A percentile compares a stretch with the other conserved stretches of the same genome.
Conservation (phyloP, 1,284 basidiomycete species). For the Grifola frondosa region DNA sequence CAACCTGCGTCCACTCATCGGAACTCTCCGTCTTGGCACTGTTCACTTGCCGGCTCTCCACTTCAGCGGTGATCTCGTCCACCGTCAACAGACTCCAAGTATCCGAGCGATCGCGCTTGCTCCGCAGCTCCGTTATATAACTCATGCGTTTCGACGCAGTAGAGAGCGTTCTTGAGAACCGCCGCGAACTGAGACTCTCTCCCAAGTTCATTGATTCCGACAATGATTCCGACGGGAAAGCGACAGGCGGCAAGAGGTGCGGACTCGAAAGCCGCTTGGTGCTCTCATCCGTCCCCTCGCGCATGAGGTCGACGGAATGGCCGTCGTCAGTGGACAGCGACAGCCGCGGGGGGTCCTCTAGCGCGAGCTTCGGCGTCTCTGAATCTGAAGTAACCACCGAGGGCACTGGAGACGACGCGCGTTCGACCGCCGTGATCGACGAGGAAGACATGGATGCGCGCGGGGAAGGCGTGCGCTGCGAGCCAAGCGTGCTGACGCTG, state of each 20-base stretch:
- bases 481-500: conserved; percentile 71
- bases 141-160: conserved; percentile 71
- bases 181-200: conserved; percentile 31
- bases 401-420: conserved; percentile 17
- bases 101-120: conserved; percentile 82
- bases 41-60: conserved; percentile 79
- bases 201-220: conserved; percentile 75
- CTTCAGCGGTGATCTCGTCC: conserved; percentile 96
- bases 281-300: conserved; percentile 14
- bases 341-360: conserved; percentile 55
- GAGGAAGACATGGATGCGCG: conserved; percentile 51
- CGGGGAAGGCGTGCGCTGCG: conserved; percentile 41
- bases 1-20: conserved; percentile 71
- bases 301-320: conserved; percentile 35
- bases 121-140: conserved; percentile 75
- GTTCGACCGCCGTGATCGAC: conserved; percentile 27
- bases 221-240: conserved; percentile 74
- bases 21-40: conserved; percentile 48
- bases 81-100: conserved; percentile 92
- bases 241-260: conserved; percentile 79
- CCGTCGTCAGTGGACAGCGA: conserved; percentile 55
- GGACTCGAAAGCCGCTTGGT: conserved; percentile 36
- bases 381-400: conserved; percentile 26
- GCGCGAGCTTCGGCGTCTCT: conserved; percentile 23
- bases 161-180: conserved; percentile 42